Evolutionary conservation across 352 stramenopile species (phyloP), one percentile per base, ranked within the genome.

Genomic region (Pythium apleroticum): DNA sequence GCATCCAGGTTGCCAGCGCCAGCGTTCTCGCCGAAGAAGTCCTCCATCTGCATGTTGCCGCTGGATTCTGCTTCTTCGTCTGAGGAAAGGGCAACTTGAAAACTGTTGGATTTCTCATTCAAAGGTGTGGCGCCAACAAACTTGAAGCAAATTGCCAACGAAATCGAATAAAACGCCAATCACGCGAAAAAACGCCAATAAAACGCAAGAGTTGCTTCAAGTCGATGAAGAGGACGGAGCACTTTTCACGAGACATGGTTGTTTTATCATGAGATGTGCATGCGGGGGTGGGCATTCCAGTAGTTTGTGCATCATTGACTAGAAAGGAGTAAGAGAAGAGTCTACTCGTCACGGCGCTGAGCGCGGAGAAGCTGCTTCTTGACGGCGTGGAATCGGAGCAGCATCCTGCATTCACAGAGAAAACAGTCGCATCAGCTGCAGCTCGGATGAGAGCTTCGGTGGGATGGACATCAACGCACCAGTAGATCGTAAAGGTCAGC

Each of bases 401-500:
- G 67, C 84, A 93, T 93, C 80, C 81, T 90, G 56, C 17, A 69
- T 15, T 45, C 20, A 30, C 49, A 65, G 3, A 6, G 41, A 17
- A 24, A 57, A 9, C 20, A 4, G 65, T 30, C 20, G 22, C 37
- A 66, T 60, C 22, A 69, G 7, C 9, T 66, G 5, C 57, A 25
- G 15, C 24, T 49, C 35, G 30, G 30, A 33, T 33, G 1, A 9
- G 10, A 5, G 5, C 10, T 33, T 33, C 5, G 30, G 30, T 10
- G 30, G 10, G 30, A 33, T 10, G 14, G 39, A 52, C 41, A 46
- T 46, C 14, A 11, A 73, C 76, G 27, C 27, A 90, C 84, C 84
- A 93, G 71, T 93, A 93, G 60, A 93, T 93, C 27, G 80, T 89
- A 62, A 93, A 93, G 31, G 82, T 90, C 28, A 93, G 80, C 24